Conservation (phyloP, 2,329 filamentous ascomycete species). For the Aspergillus uvarum region DNA sequence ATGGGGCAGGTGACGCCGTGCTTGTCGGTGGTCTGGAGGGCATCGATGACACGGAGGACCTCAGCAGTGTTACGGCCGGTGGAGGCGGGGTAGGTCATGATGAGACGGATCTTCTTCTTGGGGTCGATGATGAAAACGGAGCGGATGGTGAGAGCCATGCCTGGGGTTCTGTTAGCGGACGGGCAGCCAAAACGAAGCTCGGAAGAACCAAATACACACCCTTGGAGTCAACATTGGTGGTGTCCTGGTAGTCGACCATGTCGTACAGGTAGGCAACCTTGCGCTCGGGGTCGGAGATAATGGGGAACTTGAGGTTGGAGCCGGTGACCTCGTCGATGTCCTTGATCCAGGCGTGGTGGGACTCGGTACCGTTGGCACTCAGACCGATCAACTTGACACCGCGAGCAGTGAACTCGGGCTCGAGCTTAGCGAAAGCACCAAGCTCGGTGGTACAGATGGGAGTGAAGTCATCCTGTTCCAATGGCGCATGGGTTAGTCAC, state of each 20-base stretch:
- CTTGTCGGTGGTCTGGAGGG: slow-evolving; percentile 82
- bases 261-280: slow-evolving; percentile 75
- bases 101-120: slow-evolving; percentile 88
- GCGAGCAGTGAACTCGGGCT: slow-evolving; percentile 84
- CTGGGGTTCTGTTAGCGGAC: slow-evolving; percentile 12
- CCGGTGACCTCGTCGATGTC: slow-evolving; percentile 81
- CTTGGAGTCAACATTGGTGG: slow-evolving; percentile 78
- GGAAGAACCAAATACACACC: slow-evolving; percentile 31
- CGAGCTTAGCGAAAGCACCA: slow-evolving; percentile 87
- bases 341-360: slow-evolving; percentile 85
- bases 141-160: slow-evolving; percentile 87
- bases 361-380: slow-evolving; percentile 78
- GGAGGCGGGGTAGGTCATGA: slow-evolving; percentile 88
- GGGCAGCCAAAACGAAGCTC: not conserved
- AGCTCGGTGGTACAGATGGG: slow-evolving; percentile 96
- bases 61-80: slow-evolving; percentile 82
- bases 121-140: slow-evolving; percentile 96
- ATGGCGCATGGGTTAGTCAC: not conserved
- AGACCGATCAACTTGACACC: slow-evolving; percentile 90
- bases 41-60: slow-evolving; percentile 77
- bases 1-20: slow-evolving; percentile 86
- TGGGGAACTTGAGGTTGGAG: slow-evolving; percentile 71
- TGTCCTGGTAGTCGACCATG: slow-evolving; percentile 83
- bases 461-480: slow-evolving; percentile 68
- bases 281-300: slow-evolving; percentile 78